phyloP scores from a whole-genome alignment of 495 filamentous ascomycete genomes.

The Thermothielavioides terrestris region DNA sequence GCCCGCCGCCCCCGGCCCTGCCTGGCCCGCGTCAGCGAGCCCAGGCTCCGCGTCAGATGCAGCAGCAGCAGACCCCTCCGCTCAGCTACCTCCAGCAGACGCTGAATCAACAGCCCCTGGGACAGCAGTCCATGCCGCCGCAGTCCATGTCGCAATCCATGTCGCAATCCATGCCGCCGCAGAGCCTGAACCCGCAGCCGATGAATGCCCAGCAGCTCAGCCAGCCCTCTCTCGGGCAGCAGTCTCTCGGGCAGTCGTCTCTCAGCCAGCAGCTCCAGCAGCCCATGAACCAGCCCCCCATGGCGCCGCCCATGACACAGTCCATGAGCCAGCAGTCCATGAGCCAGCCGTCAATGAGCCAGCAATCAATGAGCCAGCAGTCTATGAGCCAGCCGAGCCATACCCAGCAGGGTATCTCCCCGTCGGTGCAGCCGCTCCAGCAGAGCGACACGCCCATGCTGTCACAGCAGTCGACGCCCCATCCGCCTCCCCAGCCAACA shows the following conservation, averaged over 20 bases:
- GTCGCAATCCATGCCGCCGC: constrained; percentile 17
- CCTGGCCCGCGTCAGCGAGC: constrained; percentile 32
- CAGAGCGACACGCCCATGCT: constrained; percentile 26
- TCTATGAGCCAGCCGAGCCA: constrained; percentile 12
- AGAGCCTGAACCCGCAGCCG: constrained; percentile 10
- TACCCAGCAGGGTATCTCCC: no score
- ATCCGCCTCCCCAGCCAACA: constrained; percentile 19
- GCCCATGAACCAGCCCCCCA: constrained; percentile 14
- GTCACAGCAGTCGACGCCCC: constrained; percentile 21
- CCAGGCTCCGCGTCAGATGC: constrained; percentile 28
- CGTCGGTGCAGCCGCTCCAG: constrained; percentile 19
- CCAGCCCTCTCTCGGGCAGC: constrained; percentile 14
- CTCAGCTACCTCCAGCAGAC: constrained; percentile 29
- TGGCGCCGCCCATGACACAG: constrained; percentile 10
- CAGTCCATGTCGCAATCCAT: constrained; percentile 10
- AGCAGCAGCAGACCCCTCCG: constrained; percentile 17
- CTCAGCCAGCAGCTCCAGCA: constrained; percentile 18
- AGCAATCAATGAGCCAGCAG: constrained; percentile 16
- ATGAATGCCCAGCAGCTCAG: constrained; percentile 15
- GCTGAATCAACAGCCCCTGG: constrained; percentile 22
- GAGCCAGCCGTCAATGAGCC: constrained; percentile 11
- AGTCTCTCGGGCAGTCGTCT: constrained; percentile 14
- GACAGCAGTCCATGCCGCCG: constrained; percentile 2
- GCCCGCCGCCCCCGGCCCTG: constrained; percentile 29
- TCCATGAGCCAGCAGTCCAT: constrained; percentile 11